These are phyloP conservation scores for Diaporthe citrichinensis DNA, from an alignment of 2,329 filamentous ascomycete genomes.

Conservation along the genomic window DNA sequence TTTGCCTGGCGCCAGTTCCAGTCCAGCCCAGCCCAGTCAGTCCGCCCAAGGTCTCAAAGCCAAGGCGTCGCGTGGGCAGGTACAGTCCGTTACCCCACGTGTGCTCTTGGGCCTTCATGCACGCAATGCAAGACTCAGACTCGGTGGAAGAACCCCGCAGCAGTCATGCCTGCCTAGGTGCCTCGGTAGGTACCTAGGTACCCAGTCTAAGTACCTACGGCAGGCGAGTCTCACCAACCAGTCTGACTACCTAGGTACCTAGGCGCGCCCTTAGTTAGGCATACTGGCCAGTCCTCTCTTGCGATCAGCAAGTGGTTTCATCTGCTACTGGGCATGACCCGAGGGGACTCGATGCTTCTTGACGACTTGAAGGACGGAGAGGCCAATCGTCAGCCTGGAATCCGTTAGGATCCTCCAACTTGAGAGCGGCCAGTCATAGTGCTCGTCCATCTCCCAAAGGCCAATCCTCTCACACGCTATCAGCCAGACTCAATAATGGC, in stretches of 20 bases:
- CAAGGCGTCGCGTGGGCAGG: not conserved
- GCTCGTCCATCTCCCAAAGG: not conserved
- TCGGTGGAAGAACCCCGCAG: slow-evolving; percentile 1
- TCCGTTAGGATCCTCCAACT: not conserved
- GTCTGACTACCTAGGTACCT: not conserved
- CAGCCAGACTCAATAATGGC: not conserved
- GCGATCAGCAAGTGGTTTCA: not conserved
- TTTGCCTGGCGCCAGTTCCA: slow-evolving; percentile 12
- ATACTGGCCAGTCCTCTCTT: not conserved
- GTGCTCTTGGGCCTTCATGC: slow-evolving; percentile 10
- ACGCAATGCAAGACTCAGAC: not conserved
- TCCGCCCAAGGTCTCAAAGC: slow-evolving; percentile 3
- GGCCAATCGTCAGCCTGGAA: not conserved
- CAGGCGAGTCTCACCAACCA: not conserved
- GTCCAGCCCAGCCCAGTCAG: slow-evolving; percentile 1
- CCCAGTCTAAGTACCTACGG: not conserved
- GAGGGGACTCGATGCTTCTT: not conserved
- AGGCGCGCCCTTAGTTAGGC: too few relatives aligned
- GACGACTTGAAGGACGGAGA: not conserved
- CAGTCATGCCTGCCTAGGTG: not conserved
- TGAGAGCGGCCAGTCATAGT: not conserved
- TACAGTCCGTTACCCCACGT: slow-evolving; percentile 16
- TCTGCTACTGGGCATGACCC: not conserved
- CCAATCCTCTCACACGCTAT: not conserved
- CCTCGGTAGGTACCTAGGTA: not conserved